These are phyloP conservation scores for Dictyostelium capitatum DNA, from an alignment of 78 protist genomes.

Conservation along the genomic window DNA sequence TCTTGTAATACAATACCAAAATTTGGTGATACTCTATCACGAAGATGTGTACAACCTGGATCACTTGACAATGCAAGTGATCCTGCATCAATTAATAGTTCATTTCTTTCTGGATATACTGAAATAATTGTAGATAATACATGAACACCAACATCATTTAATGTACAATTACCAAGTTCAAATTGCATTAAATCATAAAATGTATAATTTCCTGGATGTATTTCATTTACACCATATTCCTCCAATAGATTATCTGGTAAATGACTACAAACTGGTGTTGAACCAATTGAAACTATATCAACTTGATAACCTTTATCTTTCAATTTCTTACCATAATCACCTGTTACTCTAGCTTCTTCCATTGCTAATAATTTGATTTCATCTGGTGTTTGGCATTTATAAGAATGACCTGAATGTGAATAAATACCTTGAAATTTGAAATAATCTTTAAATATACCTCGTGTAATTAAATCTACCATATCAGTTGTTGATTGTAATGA, in stretches of 20 bases:
- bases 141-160: slow-evolving; percentile 45
- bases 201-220: slow-evolving; percentile 77
- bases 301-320: slow-evolving; percentile 10
- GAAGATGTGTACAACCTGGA: slow-evolving; percentile 75
- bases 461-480: neutral
- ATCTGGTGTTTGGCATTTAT: slow-evolving; percentile 21
- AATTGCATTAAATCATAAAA: slow-evolving; percentile 68
- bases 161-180: slow-evolving; percentile 60
- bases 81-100: slow-evolving; percentile 61
- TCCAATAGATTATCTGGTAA: slow-evolving; percentile 23
- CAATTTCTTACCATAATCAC: slow-evolving; percentile 21
- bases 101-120: slow-evolving; percentile 72
- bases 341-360: slow-evolving; percentile 54
- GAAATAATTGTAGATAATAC: slow-evolving; percentile 35
- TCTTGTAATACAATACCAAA: slow-evolving; percentile 43
- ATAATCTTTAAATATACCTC: neutral
- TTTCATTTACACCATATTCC: slow-evolving; percentile 57
- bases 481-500: slow-evolving; percentile 27
- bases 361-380: slow-evolving; percentile 41
- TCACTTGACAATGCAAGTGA: slow-evolving; percentile 65
- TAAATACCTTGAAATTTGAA: slow-evolving; percentile 75
- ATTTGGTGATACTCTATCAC: neutral
- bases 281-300: slow-evolving; percentile 47
- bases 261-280: slow-evolving; percentile 68
- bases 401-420: slow-evolving; percentile 70